Evolutionary conservation across 2,329 filamentous ascomycete species (phyloP).

Genomic region (Aureobasidium sp.): DNA sequence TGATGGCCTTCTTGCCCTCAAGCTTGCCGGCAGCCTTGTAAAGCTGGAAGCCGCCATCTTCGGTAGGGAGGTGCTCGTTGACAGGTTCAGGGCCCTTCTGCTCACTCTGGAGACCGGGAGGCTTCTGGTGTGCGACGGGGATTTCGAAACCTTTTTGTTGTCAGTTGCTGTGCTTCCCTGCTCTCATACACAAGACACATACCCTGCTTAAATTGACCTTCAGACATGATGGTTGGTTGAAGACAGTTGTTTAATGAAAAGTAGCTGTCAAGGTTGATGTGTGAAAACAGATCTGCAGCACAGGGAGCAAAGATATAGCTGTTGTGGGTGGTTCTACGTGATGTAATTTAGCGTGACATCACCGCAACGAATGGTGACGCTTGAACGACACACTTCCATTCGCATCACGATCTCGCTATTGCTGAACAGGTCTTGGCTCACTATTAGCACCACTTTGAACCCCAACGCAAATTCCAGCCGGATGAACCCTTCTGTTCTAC

Average conservation of each 20-base stretch:
- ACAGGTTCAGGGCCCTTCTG: conserved; percentile 41
- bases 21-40: conserved; percentile 73
- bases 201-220: conserved; percentile 11
- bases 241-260: background rate
- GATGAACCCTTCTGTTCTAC: background rate
- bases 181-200: background rate
- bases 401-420: background rate
- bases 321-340: background rate
- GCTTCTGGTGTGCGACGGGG: conserved; percentile 41
- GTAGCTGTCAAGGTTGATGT: background rate
- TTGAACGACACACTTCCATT: background rate
- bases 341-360: background rate
- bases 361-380: background rate
- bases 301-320: conserved; percentile 2
- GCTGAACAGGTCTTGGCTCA: background rate
- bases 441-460: background rate
- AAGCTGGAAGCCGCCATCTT: conserved; percentile 56
- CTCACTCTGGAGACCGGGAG: conserved; percentile 43
- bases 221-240: conserved; percentile 5
- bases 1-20: conserved; percentile 63
- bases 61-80: conserved; percentile 57
- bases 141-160: conserved; percentile 36
- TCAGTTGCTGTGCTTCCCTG: background rate
- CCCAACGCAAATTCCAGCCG: background rate
- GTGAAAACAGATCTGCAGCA: background rate